A percentile compares a stretch with the other conserved stretches of the same genome.
Conservation (phyloP, 768 basidiomycete genomes). For the Kwoniella newhampshirensis region DNA sequence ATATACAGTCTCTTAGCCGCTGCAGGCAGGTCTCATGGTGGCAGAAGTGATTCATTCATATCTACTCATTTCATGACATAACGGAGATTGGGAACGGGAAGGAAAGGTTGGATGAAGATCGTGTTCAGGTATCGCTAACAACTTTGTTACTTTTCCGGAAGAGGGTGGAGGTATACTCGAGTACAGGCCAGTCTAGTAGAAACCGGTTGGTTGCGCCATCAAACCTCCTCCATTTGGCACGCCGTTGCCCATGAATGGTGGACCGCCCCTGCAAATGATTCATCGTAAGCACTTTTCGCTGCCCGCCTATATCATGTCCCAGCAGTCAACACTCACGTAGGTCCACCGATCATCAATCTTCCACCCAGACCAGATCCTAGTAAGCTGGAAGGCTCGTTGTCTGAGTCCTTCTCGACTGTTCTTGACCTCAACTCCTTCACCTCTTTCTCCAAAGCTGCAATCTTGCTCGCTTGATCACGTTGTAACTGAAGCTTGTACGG, state of each 20-base stretch:
- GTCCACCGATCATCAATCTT: slow-evolving; percentile 51
- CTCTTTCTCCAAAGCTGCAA: slow-evolving; percentile 80
- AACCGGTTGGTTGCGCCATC: slow-evolving; percentile 44
- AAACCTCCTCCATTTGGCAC: slow-evolving; percentile 40
- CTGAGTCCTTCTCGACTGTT: slow-evolving; percentile 70
- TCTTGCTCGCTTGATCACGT: slow-evolving; percentile 61
- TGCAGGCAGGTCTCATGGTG: too few species aligned
- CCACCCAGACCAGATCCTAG: slow-evolving; percentile 70
- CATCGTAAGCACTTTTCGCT: too few species aligned
- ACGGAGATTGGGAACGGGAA: too few species aligned
- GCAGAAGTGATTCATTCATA: too few species aligned
- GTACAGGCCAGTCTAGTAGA: slow-evolving; percentile 26
- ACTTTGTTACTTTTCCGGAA: slow-evolving; percentile 1
- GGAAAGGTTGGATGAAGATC: not conserved
- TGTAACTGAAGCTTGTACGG: slow-evolving; percentile 89
- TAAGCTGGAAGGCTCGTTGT: slow-evolving; percentile 77
- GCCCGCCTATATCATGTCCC: not conserved
- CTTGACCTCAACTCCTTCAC: slow-evolving; percentile 83
- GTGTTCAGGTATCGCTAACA: not conserved
- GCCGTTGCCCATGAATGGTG: slow-evolving; percentile 30
- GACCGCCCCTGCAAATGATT: slow-evolving; percentile 16
- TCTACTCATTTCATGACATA: too few species aligned
- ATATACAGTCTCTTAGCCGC: too few species aligned
- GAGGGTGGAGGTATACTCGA: not conserved
- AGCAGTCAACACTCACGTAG: slow-evolving; percentile 45